phyloP scores from a whole-genome alignment of 805 yeast species.

The Blastobotrys chiropterorum region DNA sequence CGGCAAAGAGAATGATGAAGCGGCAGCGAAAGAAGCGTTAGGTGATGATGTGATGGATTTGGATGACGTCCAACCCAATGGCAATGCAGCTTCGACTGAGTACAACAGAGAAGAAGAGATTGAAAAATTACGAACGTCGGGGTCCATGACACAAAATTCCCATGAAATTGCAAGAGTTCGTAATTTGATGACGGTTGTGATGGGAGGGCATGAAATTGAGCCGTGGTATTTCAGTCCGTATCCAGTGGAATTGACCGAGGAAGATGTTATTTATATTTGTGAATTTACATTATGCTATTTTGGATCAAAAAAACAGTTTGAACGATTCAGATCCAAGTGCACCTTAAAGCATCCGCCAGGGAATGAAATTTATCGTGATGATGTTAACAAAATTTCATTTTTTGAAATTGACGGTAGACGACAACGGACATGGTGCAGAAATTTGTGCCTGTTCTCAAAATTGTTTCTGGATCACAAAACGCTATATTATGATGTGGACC shows the following conservation, averaged over 20 bases:
- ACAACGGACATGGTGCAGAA: slow-evolving; percentile 96
- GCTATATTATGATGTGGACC: slow-evolving; percentile 95
- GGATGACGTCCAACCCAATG: slow-evolving; percentile 81
- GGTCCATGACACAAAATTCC: slow-evolving; percentile 91
- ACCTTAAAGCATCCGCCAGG: slow-evolving; percentile 97
- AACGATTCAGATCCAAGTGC: slow-evolving; percentile 82
- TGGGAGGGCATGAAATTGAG: slow-evolving; percentile 89
- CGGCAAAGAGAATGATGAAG: slow-evolving; percentile 26
- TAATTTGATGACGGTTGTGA: slow-evolving; percentile 66
- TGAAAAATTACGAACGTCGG: slow-evolving; percentile 85
- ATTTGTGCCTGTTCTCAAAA: slow-evolving; percentile 83
- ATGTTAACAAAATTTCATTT: slow-evolving; percentile 64
- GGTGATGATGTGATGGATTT: slow-evolving; percentile 67
- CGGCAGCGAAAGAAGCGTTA: slow-evolving; percentile 27
- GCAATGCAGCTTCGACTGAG: slow-evolving; percentile 58
- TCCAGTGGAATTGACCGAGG: slow-evolving; percentile 90
- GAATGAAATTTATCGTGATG: slow-evolving; percentile 92
- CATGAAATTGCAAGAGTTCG: slow-evolving; percentile 86
- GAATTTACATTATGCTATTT: slow-evolving; percentile 86
- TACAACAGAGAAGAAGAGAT: slow-evolving; percentile 87
- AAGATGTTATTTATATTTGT: slow-evolving; percentile 82
- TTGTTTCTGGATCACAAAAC: slow-evolving; percentile 94
- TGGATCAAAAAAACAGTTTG: slow-evolving; percentile 85
- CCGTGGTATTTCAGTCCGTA: slow-evolving; percentile 99
- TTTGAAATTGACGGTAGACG: slow-evolving; percentile 96